Base-by-base conservation (phyloP, 805 yeast genomes). In the Barnettozyma pratensis region DNA sequence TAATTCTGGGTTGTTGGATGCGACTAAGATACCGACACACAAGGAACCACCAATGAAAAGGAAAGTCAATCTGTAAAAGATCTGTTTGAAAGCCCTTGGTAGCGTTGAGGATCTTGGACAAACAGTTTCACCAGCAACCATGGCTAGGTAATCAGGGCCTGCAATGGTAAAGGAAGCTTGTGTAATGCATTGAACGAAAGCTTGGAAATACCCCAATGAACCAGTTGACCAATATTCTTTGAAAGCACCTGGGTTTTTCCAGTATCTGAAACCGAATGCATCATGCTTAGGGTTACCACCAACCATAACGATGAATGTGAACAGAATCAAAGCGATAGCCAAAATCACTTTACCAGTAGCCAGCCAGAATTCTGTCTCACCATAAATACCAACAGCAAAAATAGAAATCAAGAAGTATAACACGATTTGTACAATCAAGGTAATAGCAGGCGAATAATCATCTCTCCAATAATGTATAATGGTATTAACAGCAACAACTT, bases 71-170 rank as follows among this genome's bases (percentile, higher is more conserved):
- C 96, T 74, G 59, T 74, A 74, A 51, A 87, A 81, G 14, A 88
- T 88, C 48, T 84, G 85, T 54, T 79, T 83, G 70, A 83, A 87
- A 0, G 96, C 96, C 32, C 74, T 74, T n/a, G 94, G 90, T 61
- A 89, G 69, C 6, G 80, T 80, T 47, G 76, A 76, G 7, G 57
- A 42, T 45, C 92, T 75, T 8, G 96, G 95, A 55, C 81, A 72
- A 34, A 75, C 69, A 3, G 87, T 80, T 63, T 89, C 96, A 42
- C 95, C 89, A 3, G 96, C 95, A 34, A 87, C 80, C 86, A 86
- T 83, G 1, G 92, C 76, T 35, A 89, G 78, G 57, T 86, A 85
- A 65, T 89, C 96, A 2, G 96, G 95, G 0, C 96, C 96, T 4
- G 87, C 87, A 54, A 86, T 81, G 11, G 94, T 85, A 63, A 84